phyloP scores from a whole-genome alignment of 2,329 filamentous ascomycete species.

The Penicillium sp. region DNA sequence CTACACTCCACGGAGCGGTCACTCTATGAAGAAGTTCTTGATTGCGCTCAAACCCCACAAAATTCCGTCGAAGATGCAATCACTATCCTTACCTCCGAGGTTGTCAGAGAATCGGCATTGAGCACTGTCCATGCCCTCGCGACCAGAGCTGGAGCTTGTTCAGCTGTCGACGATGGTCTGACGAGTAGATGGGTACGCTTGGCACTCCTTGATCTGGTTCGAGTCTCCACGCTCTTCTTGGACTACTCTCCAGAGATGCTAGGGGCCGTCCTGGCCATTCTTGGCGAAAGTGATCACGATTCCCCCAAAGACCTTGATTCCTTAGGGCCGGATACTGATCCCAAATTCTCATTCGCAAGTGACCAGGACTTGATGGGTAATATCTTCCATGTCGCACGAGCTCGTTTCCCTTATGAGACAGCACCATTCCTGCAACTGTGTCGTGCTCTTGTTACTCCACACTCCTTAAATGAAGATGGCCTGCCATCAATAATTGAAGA shows the following conservation, averaged over 20 bases:
- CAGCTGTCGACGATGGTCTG: slow-evolving; percentile 52
- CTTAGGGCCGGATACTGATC: slow-evolving; percentile 30
- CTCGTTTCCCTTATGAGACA: slow-evolving; percentile 84
- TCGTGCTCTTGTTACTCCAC: slow-evolving; percentile 59
- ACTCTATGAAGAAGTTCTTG: slow-evolving; percentile 51
- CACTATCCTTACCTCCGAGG: slow-evolving; percentile 48
- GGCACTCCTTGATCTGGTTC: slow-evolving; percentile 69
- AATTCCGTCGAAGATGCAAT: slow-evolving; percentile 50
- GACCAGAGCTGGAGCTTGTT: slow-evolving; percentile 47
- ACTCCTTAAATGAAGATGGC: slow-evolving; percentile 49
- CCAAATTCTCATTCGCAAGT: slow-evolving; percentile 56
- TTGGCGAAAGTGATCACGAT: slow-evolving; percentile 49
- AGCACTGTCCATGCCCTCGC: slow-evolving; percentile 49
- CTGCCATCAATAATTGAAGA: slow-evolving; percentile 60
- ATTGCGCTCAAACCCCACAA: slow-evolving; percentile 43
- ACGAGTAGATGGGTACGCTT: slow-evolving; percentile 65
- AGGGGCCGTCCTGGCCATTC: slow-evolving; percentile 63
- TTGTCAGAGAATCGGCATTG: slow-evolving; percentile 51
- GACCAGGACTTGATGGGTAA: slow-evolving; percentile 59
- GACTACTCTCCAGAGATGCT: slow-evolving; percentile 74
- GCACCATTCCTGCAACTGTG: slow-evolving; percentile 74
- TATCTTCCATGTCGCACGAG: slow-evolving; percentile 68
- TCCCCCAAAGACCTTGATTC: slow-evolving; percentile 18
- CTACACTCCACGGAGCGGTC: slow-evolving; percentile 38
- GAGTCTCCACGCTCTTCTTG: slow-evolving; percentile 65